Evolutionary conservation across 2,329 filamentous ascomycete genomes (phyloP).

Genomic region (Calonectria fujianensis): DNA sequence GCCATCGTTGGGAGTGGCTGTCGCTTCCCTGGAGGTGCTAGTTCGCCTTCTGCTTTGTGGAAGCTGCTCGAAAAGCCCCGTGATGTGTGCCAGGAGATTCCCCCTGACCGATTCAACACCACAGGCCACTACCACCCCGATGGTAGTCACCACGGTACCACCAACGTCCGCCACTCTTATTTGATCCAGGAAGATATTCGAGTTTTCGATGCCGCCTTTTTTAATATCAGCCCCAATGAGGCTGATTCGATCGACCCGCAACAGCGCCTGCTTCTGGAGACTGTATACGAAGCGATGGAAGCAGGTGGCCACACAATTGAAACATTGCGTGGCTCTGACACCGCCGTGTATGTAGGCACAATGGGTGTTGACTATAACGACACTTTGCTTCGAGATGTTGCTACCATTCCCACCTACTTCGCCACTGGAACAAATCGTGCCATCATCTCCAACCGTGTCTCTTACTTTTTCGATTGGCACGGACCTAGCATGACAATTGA

Average conservation of each 20-base stretch:
- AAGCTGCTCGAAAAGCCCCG: not conserved
- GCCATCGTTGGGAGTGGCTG: constrained; percentile 7
- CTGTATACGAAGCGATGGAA: constrained; percentile 53
- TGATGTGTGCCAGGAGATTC: not conserved
- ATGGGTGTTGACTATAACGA: constrained; percentile 15
- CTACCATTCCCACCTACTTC: not conserved
- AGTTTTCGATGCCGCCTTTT: constrained; percentile 51
- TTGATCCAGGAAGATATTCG: constrained; percentile 53
- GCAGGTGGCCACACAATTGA: constrained; percentile 39
- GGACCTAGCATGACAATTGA: constrained; percentile 71
- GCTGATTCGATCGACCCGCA: constrained; percentile 56
- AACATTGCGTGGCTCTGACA: constrained; percentile 3
- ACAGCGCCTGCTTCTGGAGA: constrained; percentile 53
- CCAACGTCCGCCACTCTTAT: constrained; percentile 56
- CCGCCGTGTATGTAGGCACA: constrained; percentile 6
- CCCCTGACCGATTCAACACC: not conserved
- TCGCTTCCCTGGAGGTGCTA: constrained; percentile 15
- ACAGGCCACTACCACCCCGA: not conserved
- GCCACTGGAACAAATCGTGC: constrained; percentile 52
- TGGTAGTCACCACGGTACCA: not conserved
- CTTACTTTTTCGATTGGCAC: constrained; percentile 71
- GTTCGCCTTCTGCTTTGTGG: not conserved
- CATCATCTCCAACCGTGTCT: constrained; percentile 71
- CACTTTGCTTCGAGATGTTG: not conserved
- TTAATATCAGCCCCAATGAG: constrained; percentile 47